A percentile compares a stretch with the other conserved stretches of the same genome.
Evolutionary conservation across 2,329 filamentous ascomycete genomes (phyloP).

Genomic region (Fusarium nodosum): DNA sequence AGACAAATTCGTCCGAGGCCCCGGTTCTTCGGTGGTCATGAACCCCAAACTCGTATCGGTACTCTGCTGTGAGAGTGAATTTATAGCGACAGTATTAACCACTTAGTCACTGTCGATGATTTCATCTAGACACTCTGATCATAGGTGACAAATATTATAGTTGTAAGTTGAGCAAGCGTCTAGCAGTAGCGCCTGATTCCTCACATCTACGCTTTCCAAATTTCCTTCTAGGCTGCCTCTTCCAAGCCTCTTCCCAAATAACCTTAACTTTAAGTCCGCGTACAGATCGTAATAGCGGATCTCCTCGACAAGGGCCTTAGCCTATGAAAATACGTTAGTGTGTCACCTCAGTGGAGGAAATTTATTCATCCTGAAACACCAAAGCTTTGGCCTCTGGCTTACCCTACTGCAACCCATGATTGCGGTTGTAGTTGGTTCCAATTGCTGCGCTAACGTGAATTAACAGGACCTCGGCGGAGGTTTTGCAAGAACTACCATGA

Average conservation of each 20-base stretch:
- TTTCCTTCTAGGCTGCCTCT: background rate
- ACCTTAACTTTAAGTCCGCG: slow-evolving; percentile 3
- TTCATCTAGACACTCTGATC: background rate
- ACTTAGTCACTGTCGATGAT: fast-evolving
- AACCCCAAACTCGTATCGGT: background rate
- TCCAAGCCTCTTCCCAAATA: background rate
- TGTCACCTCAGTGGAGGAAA: slow-evolving; percentile 22
- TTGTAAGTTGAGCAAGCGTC: background rate
- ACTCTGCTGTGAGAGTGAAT: too few species aligned
- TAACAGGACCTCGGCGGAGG: background rate
- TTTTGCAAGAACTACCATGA: background rate
- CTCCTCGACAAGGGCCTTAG: background rate
- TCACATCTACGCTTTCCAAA: background rate
- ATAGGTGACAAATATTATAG: background rate
- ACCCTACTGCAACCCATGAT: background rate
- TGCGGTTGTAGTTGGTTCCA: too few species aligned
- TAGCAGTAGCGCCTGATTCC: background rate
- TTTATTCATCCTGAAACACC: slow-evolving; percentile 3
- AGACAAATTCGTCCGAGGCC: background rate
- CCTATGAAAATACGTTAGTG: slow-evolving; percentile 8
- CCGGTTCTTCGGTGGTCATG: background rate
- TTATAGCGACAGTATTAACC: background rate
- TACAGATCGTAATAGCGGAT: background rate
- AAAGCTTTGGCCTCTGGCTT: background rate
- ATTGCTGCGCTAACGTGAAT: background rate